Evolutionary conservation across 768 basidiomycete genomes (phyloP).

Genomic region (Suillus luteus): DNA sequence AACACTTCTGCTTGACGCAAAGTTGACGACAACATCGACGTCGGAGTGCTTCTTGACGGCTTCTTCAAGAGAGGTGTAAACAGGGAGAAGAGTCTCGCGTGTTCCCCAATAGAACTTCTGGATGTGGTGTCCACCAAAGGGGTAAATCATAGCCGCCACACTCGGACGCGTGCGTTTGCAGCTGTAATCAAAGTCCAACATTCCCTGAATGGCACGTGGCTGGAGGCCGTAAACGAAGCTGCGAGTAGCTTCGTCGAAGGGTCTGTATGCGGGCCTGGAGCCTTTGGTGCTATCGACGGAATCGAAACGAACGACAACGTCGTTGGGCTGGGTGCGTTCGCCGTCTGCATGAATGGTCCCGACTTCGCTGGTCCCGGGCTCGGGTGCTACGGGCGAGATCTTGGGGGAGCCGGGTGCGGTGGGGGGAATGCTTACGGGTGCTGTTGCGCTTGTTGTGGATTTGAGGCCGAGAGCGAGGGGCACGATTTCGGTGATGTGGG

Average conservation of each 20-base stretch:
- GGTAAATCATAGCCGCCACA: conserved; percentile 99
- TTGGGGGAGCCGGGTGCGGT: conserved; percentile 50
- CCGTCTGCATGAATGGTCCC: conserved; percentile 79
- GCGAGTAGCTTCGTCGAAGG: conserved; percentile 92
- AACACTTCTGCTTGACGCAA: conserved; percentile 90
- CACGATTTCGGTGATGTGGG: conserved; percentile 98
- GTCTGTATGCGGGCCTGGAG: conserved; percentile 77
- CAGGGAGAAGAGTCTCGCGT: conserved; percentile 96
- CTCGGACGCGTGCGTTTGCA: conserved; percentile 90
- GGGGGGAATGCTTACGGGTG: conserved; percentile 40
- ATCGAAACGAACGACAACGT: conserved; percentile 91
- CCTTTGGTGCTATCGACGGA: conserved; percentile 79
- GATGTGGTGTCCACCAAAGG: conserved; percentile 99
- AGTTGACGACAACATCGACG: conserved; percentile 98
- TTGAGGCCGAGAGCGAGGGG: conserved; percentile 91
- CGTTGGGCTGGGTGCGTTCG: conserved; percentile 79
- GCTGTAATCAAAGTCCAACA: conserved; percentile 99
- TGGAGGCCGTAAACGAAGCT: conserved; percentile 98
- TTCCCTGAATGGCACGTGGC: conserved; percentile 97
- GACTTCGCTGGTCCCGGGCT: conserved; percentile 48
- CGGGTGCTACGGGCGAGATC: conserved; percentile 26
- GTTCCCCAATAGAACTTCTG: conserved; percentile 99
- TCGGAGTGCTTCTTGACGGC: conserved; percentile 94
- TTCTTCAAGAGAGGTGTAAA: conserved; percentile 90
- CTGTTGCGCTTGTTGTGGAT: conserved; percentile 30